phyloP scores from a whole-genome alignment of 805 yeast species.

The Wickerhamiella spandovensis region DNA sequence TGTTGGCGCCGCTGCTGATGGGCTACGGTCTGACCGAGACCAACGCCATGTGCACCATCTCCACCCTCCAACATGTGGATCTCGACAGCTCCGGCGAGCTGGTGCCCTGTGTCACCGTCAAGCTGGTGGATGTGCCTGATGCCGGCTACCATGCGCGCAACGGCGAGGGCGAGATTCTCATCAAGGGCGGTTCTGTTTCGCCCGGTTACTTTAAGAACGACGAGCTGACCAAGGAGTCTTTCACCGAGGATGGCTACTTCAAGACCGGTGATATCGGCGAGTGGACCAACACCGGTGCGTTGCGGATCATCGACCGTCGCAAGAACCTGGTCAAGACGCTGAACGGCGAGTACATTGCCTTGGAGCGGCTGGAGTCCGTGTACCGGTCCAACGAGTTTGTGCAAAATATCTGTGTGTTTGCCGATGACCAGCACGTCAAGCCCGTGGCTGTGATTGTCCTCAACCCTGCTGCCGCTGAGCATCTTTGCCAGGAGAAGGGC shows the following conservation, averaged over 20 bases:
- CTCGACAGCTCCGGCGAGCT: conserved; percentile 71
- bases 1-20: conserved; percentile 73
- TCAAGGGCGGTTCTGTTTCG: conserved; percentile 61
- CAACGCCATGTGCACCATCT: conserved; percentile 70
- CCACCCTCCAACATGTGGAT: conserved; percentile 52
- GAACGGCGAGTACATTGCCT: conserved; percentile 95
- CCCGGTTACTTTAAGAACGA: conserved; percentile 72
- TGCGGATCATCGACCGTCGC: conserved; percentile 81
- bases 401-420: conserved; percentile 79
- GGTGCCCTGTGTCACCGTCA: conserved; percentile 71
- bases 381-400: conserved; percentile 76
- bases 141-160: conserved; percentile 84
- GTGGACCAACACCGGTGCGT: conserved; percentile 70
- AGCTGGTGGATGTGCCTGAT: conserved; percentile 81
- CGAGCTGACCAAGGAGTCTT: conserved; percentile 63
- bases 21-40: conserved; percentile 98
- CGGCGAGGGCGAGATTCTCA: conserved; percentile 83
- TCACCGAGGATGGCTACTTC: conserved; percentile 85
- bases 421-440: conserved; percentile 75
- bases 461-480: conserved; percentile 49
- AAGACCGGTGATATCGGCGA: conserved; percentile 94
- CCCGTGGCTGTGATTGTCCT: conserved; percentile 89
- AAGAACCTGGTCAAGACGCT: conserved; percentile 91
- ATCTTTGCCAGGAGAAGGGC: conserved; percentile 44
- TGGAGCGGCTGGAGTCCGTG: conserved; percentile 83